Percentiles rank a stretch among this genome's conserved stretches.
Evolutionary conservation across 2,329 filamentous ascomycete species (phyloP).

Genomic region (Sarocladium oryzae): DNA sequence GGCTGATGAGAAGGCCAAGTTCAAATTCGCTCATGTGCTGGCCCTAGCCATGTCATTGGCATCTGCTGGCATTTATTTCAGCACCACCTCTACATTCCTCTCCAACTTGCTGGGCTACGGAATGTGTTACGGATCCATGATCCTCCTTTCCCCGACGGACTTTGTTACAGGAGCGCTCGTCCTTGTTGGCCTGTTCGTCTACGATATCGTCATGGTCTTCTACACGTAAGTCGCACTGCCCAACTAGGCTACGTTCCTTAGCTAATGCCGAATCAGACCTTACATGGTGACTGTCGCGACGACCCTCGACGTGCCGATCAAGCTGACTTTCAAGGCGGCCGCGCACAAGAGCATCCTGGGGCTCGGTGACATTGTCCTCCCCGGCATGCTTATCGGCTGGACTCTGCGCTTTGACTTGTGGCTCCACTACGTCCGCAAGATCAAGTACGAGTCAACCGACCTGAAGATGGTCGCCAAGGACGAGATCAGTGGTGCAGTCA

Average conservation of each 20-base stretch:
- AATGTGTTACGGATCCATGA: slow-evolving; percentile 76
- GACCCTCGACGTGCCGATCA: slow-evolving; percentile 85
- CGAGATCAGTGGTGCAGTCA: slow-evolving; percentile 23
- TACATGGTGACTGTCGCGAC: slow-evolving; percentile 86
- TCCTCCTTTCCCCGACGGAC: slow-evolving; percentile 82
- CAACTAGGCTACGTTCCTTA: too few relatives aligned
- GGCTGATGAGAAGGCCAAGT: slow-evolving; percentile 36
- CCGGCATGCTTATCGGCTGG: slow-evolving; percentile 82
- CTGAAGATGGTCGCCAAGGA: slow-evolving; percentile 28
- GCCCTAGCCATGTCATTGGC: slow-evolving; percentile 48
- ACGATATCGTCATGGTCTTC: slow-evolving; percentile 91
- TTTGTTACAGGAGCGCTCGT: slow-evolving; percentile 77
- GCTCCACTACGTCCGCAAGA: slow-evolving; percentile 68
- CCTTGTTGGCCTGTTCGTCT: slow-evolving; percentile 76
- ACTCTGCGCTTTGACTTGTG: slow-evolving; percentile 89
- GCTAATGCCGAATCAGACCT: slow-evolving; percentile 40
- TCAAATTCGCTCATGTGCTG: slow-evolving; percentile 52
- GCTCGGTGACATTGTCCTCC: slow-evolving; percentile 88
- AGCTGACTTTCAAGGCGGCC: slow-evolving; percentile 68
- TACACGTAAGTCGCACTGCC: slow-evolving; percentile 71
- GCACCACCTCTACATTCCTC: slow-evolving; percentile 50
- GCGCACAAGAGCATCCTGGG: slow-evolving; percentile 76
- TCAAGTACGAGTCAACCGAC: slow-evolving; percentile 37
- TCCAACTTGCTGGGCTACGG: slow-evolving; percentile 84
- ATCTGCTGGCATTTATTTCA: slow-evolving; percentile 59